These are phyloP conservation scores for Isatis lusitanica DNA, from an alignment of 441 rosid genomes.

Conservation along the genomic window DNA sequence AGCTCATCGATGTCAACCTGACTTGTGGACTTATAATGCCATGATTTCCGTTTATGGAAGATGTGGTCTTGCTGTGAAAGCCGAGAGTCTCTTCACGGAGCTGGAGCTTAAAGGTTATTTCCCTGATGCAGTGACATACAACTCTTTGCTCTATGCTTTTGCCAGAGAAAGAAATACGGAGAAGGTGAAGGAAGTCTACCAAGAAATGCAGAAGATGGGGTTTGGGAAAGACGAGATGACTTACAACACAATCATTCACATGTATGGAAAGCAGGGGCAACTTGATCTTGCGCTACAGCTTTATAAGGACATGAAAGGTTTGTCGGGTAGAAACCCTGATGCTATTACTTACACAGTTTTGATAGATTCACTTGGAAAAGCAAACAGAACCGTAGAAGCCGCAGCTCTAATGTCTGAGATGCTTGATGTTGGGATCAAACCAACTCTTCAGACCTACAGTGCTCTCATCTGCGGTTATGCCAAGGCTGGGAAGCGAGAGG, in stretches of 20 bases:
- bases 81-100: constrained; percentile 70
- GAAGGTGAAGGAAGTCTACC: constrained; percentile 70
- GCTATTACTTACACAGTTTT: constrained; percentile 85
- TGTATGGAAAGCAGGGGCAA: constrained; percentile 92
- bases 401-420: constrained; percentile 89
- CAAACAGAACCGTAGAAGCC: constrained; percentile 70
- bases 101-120: constrained; percentile 74
- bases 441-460: constrained; percentile 82
- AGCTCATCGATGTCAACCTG: constrained; percentile 73
- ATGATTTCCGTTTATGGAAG: constrained; percentile 92
- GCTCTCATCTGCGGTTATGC: constrained; percentile 97
- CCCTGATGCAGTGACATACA: constrained; percentile 89
- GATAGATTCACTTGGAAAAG: constrained; percentile 91
- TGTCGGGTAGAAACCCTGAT: constrained; percentile 74
- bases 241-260: constrained; percentile 87
- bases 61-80: constrained; percentile 73
- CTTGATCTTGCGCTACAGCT: constrained; percentile 69
- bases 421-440: constrained; percentile 79
- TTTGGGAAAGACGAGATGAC: constrained; percentile 89
- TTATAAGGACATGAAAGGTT: constrained; percentile 74
- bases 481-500: constrained; percentile 76
- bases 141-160: constrained; percentile 92
- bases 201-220: constrained; percentile 77
- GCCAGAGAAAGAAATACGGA: constrained; percentile 81
- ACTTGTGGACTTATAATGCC: constrained; percentile 94